Evolutionary conservation across 176 grass and related monocot genomes (phyloP).

Genomic region (Ananas comosus): DNA sequence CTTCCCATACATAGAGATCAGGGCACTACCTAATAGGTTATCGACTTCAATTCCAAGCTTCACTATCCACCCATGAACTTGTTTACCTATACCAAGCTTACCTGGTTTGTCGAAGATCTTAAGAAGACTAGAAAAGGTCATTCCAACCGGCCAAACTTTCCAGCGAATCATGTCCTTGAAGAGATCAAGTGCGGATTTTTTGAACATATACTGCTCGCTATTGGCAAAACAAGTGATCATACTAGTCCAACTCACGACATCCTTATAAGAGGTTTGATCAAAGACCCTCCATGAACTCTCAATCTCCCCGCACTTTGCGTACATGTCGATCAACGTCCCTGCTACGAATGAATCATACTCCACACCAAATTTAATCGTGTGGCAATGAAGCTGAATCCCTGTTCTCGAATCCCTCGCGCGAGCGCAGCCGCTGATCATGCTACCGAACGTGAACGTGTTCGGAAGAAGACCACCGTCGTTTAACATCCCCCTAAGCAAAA

Average conservation of each 20-base stretch:
- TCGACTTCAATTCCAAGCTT: constrained; percentile 56
- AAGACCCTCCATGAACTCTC: constrained; percentile 34
- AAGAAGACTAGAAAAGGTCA: constrained; percentile 48
- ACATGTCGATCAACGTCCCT: constrained; percentile 45
- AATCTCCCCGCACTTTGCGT: constrained; percentile 42
- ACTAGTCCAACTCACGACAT: constrained; percentile 46
- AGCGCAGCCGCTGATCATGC: constrained; percentile 30
- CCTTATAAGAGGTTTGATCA: constrained; percentile 11
- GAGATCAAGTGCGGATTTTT: constrained; percentile 16
- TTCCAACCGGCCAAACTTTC: constrained; percentile 43
- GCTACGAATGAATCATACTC: constrained; percentile 29
- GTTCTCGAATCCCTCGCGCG: constrained; percentile 13
- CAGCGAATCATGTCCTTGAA: constrained; percentile 43
- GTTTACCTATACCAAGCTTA: constrained; percentile 33
- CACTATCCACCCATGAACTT: constrained; percentile 53
- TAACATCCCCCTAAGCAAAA: constrained; percentile 31
- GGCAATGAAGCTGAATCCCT: constrained; percentile 31
- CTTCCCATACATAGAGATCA: constrained; percentile 56
- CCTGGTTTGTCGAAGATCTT: constrained; percentile 37
- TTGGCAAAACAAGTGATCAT: constrained; percentile 50
- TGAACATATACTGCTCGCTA: constrained; percentile 3
- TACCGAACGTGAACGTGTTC: constrained; percentile 29
- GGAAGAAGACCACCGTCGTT: constrained; percentile 4
- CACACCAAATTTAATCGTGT: constrained; percentile 34
- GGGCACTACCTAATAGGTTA: constrained; percentile 32